These are phyloP conservation scores for Acacia pycnantha DNA, from an alignment of 331 rosid genomes.

Conservation along the genomic window DNA sequence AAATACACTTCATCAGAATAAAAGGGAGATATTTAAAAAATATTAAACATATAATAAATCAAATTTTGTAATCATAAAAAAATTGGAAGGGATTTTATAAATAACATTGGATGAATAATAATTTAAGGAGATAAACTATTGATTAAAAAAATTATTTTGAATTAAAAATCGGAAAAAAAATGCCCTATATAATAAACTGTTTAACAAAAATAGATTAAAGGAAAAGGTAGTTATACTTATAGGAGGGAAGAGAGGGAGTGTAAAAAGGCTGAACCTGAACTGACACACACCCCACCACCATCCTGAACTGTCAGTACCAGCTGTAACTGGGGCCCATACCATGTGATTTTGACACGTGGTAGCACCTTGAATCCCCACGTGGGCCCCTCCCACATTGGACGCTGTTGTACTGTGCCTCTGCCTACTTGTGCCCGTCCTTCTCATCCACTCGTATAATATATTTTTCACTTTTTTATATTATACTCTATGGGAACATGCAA, in stretches of 20 bases:
- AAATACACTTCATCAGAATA: background rate
- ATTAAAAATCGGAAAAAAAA: background rate
- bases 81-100: background rate
- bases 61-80: no score
- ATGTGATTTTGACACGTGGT: slow-evolving; percentile 15
- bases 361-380: background rate
- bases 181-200: background rate
- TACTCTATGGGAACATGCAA: no score
- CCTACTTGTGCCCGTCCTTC: background rate
- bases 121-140: background rate
- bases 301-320: slow-evolving; percentile 13
- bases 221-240: background rate
- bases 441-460: background rate
- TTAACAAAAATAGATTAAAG: background rate
- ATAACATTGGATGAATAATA: background rate
- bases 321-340: slow-evolving; percentile 19
- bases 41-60: no score
- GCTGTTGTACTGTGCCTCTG: background rate
- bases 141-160: background rate
- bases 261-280: background rate
- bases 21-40: background rate
- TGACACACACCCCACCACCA: slow-evolving; percentile 4
- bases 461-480: background rate
- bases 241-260: background rate
- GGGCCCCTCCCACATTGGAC: slow-evolving; percentile 26